A percentile compares a stretch with the other conserved stretches of the same genome.
These are phyloP conservation scores for Chlamydomonas applanata DNA, from an alignment of 139 green algal genomes.

Conservation along the genomic window DNA sequence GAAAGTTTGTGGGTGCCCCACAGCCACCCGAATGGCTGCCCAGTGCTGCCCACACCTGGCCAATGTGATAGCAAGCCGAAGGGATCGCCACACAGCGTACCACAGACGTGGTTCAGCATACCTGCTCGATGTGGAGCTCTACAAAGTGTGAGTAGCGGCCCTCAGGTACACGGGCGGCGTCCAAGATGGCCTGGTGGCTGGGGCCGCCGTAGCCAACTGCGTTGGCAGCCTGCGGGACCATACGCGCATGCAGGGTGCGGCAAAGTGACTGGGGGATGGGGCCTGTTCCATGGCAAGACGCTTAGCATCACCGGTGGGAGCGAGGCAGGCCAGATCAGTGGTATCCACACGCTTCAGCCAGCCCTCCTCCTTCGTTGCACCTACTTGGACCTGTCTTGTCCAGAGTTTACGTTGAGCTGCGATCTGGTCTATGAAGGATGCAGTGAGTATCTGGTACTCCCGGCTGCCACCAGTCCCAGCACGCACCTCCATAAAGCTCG, in stretches of 20 bases:
- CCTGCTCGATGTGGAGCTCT: slow-evolving; percentile 98
- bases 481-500: slow-evolving; percentile 66
- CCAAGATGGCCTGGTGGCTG: slow-evolving; percentile 41
- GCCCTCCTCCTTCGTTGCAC: no score
- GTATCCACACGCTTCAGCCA: slow-evolving; percentile 6
- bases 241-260: neutral
- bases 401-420: neutral
- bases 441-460: no score
- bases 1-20: no score
- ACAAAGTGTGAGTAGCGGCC: slow-evolving; percentile 76
- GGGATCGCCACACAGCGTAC: no score
- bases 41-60: no score
- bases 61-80: no score
- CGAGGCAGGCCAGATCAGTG: no score
- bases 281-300: no score
- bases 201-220: slow-evolving; percentile 47
- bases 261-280: no score
- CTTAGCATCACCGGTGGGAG: no score
- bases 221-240: slow-evolving; percentile 55
- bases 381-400: neutral
- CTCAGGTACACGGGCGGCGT: slow-evolving; percentile 20
- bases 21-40: no score
- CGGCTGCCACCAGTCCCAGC: neutral
- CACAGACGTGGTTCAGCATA: neutral
- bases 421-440: neutral